Conservation (phyloP, 2,329 filamentous ascomycete genomes). For the Tothia fuscella region DNA sequence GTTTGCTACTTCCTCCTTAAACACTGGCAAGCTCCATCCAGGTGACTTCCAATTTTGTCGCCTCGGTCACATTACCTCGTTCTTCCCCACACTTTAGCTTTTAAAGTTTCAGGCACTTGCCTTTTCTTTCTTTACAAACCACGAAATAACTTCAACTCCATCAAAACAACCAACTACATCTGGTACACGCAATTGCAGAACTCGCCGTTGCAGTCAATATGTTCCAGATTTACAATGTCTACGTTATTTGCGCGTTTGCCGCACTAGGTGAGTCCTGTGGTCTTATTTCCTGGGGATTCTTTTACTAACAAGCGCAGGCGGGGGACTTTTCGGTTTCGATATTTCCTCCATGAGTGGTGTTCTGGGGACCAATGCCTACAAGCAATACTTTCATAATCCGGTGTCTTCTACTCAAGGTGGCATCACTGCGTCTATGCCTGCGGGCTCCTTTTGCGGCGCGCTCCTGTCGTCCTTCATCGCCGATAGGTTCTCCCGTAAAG, state of each 20-base stretch:
- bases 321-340: constrained; percentile 28
- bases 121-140: too few relatives aligned
- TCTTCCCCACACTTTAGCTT: too few relatives aligned
- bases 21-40: too few relatives aligned
- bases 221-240: constrained; percentile 35
- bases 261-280: constrained; percentile 39
- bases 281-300: background rate
- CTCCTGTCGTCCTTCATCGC: constrained; percentile 35
- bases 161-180: too few relatives aligned
- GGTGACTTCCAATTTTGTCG: too few relatives aligned
- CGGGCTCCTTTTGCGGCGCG: constrained; percentile 36
- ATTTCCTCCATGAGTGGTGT: constrained; percentile 29
- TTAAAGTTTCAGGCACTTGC: too few relatives aligned
- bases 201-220: constrained; percentile 2
- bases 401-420: constrained; percentile 24
- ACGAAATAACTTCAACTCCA: too few relatives aligned
- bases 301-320: constrained; percentile 14
- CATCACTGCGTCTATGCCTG: constrained; percentile 39
- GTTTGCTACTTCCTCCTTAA: too few relatives aligned
- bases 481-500: constrained; percentile 32
- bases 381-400: constrained; percentile 25
- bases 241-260: constrained; percentile 50
- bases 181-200: too few relatives aligned
- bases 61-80: too few relatives aligned
- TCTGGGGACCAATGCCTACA: constrained; percentile 26